Percentiles rank a stretch among this genome's conserved stretches.
These are phyloP conservation scores for Triangularia setosa DNA, from an alignment of 2,329 filamentous ascomycete species.

Conservation along the genomic window DNA sequence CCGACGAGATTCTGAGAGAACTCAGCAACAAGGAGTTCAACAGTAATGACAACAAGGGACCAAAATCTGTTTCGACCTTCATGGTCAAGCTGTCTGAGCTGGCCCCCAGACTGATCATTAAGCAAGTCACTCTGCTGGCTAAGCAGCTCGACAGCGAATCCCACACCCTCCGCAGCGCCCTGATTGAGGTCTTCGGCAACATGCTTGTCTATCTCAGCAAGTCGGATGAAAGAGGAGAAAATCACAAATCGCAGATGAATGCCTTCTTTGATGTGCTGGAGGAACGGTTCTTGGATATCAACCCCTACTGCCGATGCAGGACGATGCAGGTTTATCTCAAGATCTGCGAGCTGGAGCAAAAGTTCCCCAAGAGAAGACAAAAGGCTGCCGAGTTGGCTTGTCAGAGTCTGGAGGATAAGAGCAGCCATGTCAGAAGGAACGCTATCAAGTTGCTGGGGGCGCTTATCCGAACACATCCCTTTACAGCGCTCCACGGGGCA, in stretches of 20 bases:
- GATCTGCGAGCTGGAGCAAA: conserved; percentile 90
- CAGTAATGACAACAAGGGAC: conserved; percentile 89
- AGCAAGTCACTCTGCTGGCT: conserved; percentile 92
- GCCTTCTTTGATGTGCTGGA: conserved; percentile 97
- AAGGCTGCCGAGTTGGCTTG: conserved; percentile 82
- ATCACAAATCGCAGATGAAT: conserved; percentile 90
- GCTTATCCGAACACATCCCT: conserved; percentile 90
- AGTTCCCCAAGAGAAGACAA: conserved; percentile 89
- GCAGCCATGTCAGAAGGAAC: conserved; percentile 92
- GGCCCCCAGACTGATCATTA: conserved; percentile 86
- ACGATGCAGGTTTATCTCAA: conserved; percentile 90
- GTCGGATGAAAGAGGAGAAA: conserved; percentile 85
- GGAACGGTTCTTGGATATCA: conserved; percentile 92
- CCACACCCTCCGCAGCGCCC: conserved; percentile 85
- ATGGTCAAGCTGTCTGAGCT: conserved; percentile 91
- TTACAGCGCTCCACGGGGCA: conserved; percentile 85
- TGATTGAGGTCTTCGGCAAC: conserved; percentile 97
- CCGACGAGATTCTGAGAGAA: conserved; percentile 89
- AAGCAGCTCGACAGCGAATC: conserved; percentile 97
- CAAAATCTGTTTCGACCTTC: conserved; percentile 93
- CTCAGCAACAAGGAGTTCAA: conserved; percentile 98
- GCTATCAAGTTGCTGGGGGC: conserved; percentile 88
- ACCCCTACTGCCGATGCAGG: conserved; percentile 90
- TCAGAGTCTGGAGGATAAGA: conserved; percentile 92
- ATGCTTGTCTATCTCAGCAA: conserved; percentile 87